phyloP scores from a whole-genome alignment of 345 rosid species.

The Syzygium oleosum region DNA sequence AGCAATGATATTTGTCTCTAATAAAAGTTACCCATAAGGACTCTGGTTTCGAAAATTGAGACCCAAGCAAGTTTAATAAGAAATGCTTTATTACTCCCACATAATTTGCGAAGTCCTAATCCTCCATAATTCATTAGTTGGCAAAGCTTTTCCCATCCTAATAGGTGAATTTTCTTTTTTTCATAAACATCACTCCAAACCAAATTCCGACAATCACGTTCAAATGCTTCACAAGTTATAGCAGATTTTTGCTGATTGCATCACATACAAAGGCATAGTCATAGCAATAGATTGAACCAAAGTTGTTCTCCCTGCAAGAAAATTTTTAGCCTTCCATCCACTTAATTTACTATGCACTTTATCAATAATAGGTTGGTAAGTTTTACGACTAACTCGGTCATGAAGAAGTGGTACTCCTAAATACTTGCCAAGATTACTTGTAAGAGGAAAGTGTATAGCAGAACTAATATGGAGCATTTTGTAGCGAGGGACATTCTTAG shows the following conservation, averaged over 20 bases:
- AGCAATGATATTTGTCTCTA: no score
- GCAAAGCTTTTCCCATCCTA: no score
- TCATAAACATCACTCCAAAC: neutral
- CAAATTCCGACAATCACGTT: neutral
- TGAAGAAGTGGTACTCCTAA: neutral
- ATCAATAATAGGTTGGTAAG: neutral
- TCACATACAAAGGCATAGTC: neutral
- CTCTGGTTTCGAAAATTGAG: no score
- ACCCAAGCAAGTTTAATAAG: no score
- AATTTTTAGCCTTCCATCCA: neutral
- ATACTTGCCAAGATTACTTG: neutral
- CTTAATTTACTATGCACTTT: neutral
- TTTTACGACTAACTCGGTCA: neutral
- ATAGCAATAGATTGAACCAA: neutral
- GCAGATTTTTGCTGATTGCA: neutral
- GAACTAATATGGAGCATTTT: neutral
- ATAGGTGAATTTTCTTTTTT: neutral
- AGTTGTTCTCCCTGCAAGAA: neutral
- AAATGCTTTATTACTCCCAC: no score
- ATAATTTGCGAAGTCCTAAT: no score
- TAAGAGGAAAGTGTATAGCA: neutral
- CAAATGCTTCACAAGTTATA: neutral
- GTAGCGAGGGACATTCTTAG: neutral
- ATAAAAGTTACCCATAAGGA: no score
- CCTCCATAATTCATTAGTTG: no score